These are phyloP conservation scores for Durusdinium trenchii DNA, from an alignment of 73 alveolate species.

Conservation along the genomic window DNA sequence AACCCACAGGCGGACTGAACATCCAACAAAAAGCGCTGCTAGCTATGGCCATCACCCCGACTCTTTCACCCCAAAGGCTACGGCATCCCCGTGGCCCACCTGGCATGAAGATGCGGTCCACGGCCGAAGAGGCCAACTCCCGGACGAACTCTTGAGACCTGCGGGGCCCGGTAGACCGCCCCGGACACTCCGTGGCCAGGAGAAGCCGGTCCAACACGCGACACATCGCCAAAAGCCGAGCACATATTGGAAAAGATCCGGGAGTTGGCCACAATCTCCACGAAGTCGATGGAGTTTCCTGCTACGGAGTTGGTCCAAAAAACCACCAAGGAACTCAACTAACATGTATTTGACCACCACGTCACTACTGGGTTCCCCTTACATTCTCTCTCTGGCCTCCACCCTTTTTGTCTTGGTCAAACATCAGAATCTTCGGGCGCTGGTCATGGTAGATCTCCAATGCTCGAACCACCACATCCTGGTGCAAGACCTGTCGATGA, in stretches of 20 bases:
- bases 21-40: too few species aligned
- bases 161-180: background rate
- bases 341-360: background rate
- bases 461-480: slow-evolving; percentile 60
- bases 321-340: background rate
- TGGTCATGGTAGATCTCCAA: slow-evolving; percentile 70
- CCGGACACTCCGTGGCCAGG: background rate
- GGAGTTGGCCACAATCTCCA: slow-evolving; percentile 64
- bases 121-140: slow-evolving; percentile 48
- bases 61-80: too few species aligned
- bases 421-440: slow-evolving; percentile 41
- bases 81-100: too few species aligned
- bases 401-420: slow-evolving; percentile 31
- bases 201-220: background rate
- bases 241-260: slow-evolving; percentile 65
- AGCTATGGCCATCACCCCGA: too few species aligned
- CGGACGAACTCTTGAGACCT: slow-evolving; percentile 68
- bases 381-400: too few species aligned
- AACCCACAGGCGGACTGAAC: too few species aligned
- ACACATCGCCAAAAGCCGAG: background rate
- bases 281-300: slow-evolving; percentile 25
- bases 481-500: slow-evolving; percentile 41
- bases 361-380: too few species aligned
- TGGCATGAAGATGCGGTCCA: slow-evolving; percentile 79
- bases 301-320: background rate